Evolutionary conservation across 2,329 filamentous ascomycete species (phyloP), one percentile per base, ranked within the genome.

Genomic region (Cladosporium velox): DNA sequence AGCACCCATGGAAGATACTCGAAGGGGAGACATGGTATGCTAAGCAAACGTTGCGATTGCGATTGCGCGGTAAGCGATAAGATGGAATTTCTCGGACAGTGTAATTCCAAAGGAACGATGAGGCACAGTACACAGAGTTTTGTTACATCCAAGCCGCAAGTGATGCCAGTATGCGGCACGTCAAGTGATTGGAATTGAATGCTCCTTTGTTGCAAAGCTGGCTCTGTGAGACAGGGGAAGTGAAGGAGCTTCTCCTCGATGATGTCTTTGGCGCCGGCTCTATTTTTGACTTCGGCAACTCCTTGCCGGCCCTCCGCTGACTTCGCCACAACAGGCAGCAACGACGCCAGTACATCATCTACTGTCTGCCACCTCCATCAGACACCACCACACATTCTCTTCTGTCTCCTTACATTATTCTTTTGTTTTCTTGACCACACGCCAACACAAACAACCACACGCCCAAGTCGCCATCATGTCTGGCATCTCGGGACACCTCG

Each of bases 401-500:
- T 35, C 34, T 35, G 34, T 35, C 34, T 60, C 24, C 35, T 26
- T 21, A 24, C 38, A 18, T 26, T 47, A 15, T 34, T 34, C 32
- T 47, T 49, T 14, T 35, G 6, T 57, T 57, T 5, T 35, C n/a
- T 35, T 21, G 15, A 57, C 6, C 51, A 34, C 54, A 58, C 30
- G 6, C 11, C n/a, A 32, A 58, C 54, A 38, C 55, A n/a, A 30
- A 6, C n/a, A 41, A 41, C 5, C 32, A 41, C 41, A 24, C 32
- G n/a, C 15, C 15, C n/a, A 24, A 38, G 47, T 28, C 67, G 80
- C 82, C 0, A 72, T 78, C 3, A 75, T 84, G 63, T 83, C 54
- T 77, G 79, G 1, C 76, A 82, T 28, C 72, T 74, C 24, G 73
- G 79, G 30, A 75, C 76, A 78, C 60, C 65, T 78, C 59, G 74